Conservation (phyloP, 495 filamentous ascomycete species). For the Collariella sp. region DNA sequence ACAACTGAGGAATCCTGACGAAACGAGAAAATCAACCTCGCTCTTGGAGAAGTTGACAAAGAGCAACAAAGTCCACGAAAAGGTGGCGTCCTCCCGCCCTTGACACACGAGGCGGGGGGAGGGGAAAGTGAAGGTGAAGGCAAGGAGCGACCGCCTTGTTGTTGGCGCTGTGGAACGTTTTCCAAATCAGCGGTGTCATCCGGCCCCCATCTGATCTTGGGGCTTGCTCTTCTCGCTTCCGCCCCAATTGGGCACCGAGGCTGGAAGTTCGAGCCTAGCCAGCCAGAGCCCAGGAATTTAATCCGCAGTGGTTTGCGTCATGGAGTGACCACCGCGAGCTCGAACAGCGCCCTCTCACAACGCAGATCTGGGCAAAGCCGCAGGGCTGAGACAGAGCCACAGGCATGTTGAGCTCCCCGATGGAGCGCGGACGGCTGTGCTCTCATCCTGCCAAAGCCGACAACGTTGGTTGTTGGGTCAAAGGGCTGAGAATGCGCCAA, state of each 20-base stretch:
- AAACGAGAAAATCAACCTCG: neutral
- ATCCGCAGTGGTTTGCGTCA: too few relatives aligned
- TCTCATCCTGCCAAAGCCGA: neutral
- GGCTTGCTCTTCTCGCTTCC: too few relatives aligned
- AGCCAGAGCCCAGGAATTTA: too few relatives aligned
- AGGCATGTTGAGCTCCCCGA: neutral
- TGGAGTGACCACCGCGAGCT: too few relatives aligned
- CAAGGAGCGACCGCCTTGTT: neutral
- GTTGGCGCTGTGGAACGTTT: neutral
- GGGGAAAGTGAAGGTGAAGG: too few relatives aligned
- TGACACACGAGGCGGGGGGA: neutral
- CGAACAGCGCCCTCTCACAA: too few relatives aligned
- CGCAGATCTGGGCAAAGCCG: neutral
- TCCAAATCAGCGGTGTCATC: too few relatives aligned
- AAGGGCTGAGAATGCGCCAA: slow-evolving; percentile 2
- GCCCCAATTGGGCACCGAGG: too few relatives aligned
- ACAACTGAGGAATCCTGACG: neutral
- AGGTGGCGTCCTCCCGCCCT: neutral
- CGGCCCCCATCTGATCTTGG: too few relatives aligned
- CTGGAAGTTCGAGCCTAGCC: too few relatives aligned
- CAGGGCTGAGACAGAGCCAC: slow-evolving; percentile 2
- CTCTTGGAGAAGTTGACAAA: neutral
- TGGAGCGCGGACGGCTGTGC: neutral
- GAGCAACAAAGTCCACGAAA: neutral
- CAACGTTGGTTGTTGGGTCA: neutral